Percentiles rank a stretch among this genome's conserved stretches.
Evolutionary conservation across 78 protist species (phyloP).

Genomic region (Dictyostelium discoideum): dicty_2.7 NC_007088.5:3703001-3703500

Average conservation of each 20-base stretch:
- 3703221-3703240: constrained; percentile 38
- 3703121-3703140: constrained; percentile 53
- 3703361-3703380: background rate
- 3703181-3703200: background rate
- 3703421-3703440: background rate
- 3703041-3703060: constrained; percentile 8
- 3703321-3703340: constrained; percentile 14
- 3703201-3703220: constrained; percentile 62
- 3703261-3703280: background rate
- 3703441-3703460: background rate
- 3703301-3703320: background rate
- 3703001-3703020: constrained; percentile 30
- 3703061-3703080: constrained; percentile 63
- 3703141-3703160: constrained; percentile 43
- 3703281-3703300: background rate
- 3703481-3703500: no score
- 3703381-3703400: background rate
- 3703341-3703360: background rate
- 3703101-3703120: constrained; percentile 27
- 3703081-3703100: constrained; percentile 53
- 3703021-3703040: constrained; percentile 32
- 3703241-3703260: background rate
- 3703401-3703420: background rate
- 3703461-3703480: background rate
- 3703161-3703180: constrained; percentile 52